Evolutionary conservation across 176 grass and related monocot species (phyloP).

Genomic region (Ensete glaucum): DNA sequence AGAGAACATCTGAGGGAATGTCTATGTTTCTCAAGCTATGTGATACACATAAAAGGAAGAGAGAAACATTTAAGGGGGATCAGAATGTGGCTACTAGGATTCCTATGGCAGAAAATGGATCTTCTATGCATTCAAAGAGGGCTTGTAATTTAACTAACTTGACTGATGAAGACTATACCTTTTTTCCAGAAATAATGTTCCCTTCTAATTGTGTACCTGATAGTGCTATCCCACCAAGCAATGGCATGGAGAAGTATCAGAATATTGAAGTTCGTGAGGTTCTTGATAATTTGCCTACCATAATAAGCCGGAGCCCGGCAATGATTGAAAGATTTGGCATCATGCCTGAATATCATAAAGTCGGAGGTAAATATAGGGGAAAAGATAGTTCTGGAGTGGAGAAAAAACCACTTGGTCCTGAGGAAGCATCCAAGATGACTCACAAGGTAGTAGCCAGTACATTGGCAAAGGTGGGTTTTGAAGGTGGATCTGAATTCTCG

Average conservation of each 20-base stretch:
- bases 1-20: slow-evolving; percentile 90
- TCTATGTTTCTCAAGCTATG: slow-evolving; percentile 59
- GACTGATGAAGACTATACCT: slow-evolving; percentile 42
- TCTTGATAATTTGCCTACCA: slow-evolving; percentile 88
- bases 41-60: slow-evolving; percentile 76
- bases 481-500: slow-evolving; percentile 56
- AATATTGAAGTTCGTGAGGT: slow-evolving; percentile 68
- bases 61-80: slow-evolving; percentile 49
- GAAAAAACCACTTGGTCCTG: slow-evolving; percentile 59
- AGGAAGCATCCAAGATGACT: slow-evolving; percentile 60
- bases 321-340: slow-evolving; percentile 99
- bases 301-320: slow-evolving; percentile 69
- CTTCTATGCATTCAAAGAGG: slow-evolving; percentile 43
- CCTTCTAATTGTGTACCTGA: slow-evolving; percentile 86
- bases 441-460: slow-evolving; percentile 45
- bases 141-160: slow-evolving; percentile 44
- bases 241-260: slow-evolving; percentile 22
- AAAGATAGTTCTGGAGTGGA: slow-evolving; percentile 58
- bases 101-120: slow-evolving; percentile 37
- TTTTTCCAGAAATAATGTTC: slow-evolving; percentile 84
- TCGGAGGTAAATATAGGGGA: slow-evolving; percentile 89
- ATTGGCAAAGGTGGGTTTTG: slow-evolving; percentile 42
- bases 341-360: slow-evolving; percentile 88
- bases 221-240: slow-evolving; percentile 62
- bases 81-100: slow-evolving; percentile 21